Evolutionary conservation across 441 rosid species (phyloP).

Genomic region (Dalechampia spathulata): DNA sequence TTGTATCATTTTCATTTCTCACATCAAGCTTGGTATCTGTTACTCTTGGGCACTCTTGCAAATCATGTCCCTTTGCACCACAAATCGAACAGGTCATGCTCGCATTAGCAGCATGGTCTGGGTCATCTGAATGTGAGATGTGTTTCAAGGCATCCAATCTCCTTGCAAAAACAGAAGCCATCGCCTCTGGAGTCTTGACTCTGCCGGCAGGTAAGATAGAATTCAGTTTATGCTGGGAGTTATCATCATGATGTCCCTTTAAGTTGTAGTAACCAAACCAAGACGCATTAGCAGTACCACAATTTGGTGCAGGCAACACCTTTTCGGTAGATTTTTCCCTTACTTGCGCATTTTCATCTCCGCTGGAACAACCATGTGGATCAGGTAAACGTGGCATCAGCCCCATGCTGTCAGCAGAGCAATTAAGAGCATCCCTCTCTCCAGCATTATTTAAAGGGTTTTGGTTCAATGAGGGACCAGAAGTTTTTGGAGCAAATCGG

Average conservation of each 20-base stretch:
- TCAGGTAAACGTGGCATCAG: constrained; percentile 17
- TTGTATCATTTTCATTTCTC: too few relatives aligned
- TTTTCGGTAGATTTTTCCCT: constrained; percentile 20
- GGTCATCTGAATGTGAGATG: constrained; percentile 30
- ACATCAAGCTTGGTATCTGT: constrained; percentile 53
- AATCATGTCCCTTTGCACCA: constrained; percentile 53
- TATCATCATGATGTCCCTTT: constrained; percentile 26
- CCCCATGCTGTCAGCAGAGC: constrained; percentile 21
- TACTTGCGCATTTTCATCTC: constrained; percentile 10
- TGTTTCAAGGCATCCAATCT: constrained; percentile 70
- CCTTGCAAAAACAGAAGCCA: constrained; percentile 61
- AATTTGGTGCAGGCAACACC: constrained; percentile 9
- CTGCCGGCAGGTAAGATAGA: constrained; percentile 25
- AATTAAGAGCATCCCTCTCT: constrained; percentile 16
- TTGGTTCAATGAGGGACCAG: constrained; percentile 18
- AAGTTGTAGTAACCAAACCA: constrained; percentile 23
- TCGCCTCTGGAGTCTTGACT: constrained; percentile 44
- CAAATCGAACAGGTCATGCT: constrained; percentile 55
- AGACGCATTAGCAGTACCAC: constrained; percentile 21
- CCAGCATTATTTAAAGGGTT: too few relatives aligned
- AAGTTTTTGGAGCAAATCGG: constrained; percentile 50
- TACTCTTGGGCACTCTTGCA: constrained; percentile 55
- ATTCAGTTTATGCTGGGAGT: constrained; percentile 18
- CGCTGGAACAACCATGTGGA: constrained; percentile 14
- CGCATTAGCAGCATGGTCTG: constrained; percentile 27